Evolutionary conservation across 2,329 filamentous ascomycete genomes (phyloP), one percentile per base, ranked within the genome.

Genomic region (Sclerotinia borealis): DNA sequence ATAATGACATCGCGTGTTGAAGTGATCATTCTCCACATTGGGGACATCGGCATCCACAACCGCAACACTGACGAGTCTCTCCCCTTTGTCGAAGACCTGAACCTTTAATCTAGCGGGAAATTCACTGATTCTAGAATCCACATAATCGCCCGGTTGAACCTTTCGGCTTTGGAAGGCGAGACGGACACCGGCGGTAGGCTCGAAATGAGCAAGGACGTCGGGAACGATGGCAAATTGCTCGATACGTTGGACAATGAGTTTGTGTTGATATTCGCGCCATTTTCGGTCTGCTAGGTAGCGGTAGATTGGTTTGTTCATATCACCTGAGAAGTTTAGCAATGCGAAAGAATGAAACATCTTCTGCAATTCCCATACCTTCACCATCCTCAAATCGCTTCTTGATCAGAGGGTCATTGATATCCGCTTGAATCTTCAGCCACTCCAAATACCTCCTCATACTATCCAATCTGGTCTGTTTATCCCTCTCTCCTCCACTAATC

Each of bases 281-380:
- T 96, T 92, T 71, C 83, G 80, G 73, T 96, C 85, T 65, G 93
- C 91, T 58, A 98, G 88, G 76, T 90, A 85, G 68, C 93, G 90
- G 80, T 99, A 99, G 74, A 99, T 93, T 67, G 93, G 93, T 77
- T 96, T 96, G 79, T 85, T 88, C 92, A 98, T 93, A 77, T 98
- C 92, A 68, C 90, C 93, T 97, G 22, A 11, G 15, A 39, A 15
- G 19, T n/a, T 63, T 63, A 63, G 60, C 13, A 58, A 63, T 58
- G 51, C 34, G 11, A 49, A 22, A n/a, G 15, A 43, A 45, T 17
- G 39, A 3, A 45, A 45, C 8, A 45, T 3, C 31, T 10, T 51
- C 58, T 60, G 34, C 55, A 59, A 22, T 49, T 41, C 19, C 76
- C 83, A 71, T 80, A 96, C 93, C 92, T 71, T 88, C 77, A 29